Base-by-base conservation (phyloP, 345 rosid genomes). In the Isatis tinctoria region DNA sequence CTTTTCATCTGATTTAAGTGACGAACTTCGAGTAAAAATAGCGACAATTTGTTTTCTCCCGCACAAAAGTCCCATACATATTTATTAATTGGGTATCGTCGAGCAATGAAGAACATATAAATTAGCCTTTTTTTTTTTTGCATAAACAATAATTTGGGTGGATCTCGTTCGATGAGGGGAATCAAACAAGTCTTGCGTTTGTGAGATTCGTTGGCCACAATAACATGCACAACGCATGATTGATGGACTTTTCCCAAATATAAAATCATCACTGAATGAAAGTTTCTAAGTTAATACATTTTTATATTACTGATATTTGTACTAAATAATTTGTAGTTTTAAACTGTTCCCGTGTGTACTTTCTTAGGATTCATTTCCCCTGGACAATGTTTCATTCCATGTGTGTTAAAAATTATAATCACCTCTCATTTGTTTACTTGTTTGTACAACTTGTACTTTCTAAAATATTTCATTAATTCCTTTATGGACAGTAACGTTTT, bases 171-270 rank as follows among this genome's bases (percentile, higher is more conserved):
- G 70, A 43, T 14, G 74, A 75, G 49, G 35, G 56, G 69, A 69
- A 69, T 53, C 74, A 75, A 61, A 69, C 65, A 75, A 69, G 70
- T 53, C 41, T 61, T 54, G 65, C 26, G 52, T 61, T 76, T 69
- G 65, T 70, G 10, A 70, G 80, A 76, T 76, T 76, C 80, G 80
- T 63, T 70, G 71, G 75, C 75, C 71, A 70, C 75, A 47, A 63
- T 76, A 76, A 63, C 71, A 76, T 76, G 75, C 75, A 69, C 35
- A 62, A 32, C 70, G 75, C 80, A 76, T 76, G 75, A 63, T 76
- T 76, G 60, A 56, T 76, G 66, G 66, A 76, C 75, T 47, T 70
- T 70, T 60, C 33, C 33, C n/a, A 48, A 27, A 18, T 63, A 41
- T 73, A 63, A 39, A 52, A 3, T 39, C 32, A 26, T 17, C 64